Evolutionary conservation across 768 basidiomycete genomes (phyloP), one percentile per base, ranked within the genome.

Genomic region (Suillus americanus): DNA sequence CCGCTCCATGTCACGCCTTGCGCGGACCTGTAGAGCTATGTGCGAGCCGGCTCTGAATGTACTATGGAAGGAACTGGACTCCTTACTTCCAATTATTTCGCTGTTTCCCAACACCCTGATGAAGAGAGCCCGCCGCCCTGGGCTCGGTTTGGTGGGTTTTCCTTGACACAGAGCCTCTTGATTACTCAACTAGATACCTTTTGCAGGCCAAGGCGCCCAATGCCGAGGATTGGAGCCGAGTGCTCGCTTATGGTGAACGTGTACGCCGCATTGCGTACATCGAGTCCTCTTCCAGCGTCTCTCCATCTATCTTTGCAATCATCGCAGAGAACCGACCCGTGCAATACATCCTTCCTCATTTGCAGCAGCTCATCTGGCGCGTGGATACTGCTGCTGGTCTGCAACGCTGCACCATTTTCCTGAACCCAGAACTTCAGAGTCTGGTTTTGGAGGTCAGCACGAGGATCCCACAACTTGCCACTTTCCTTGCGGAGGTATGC

Each of bases 61-160:
- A 57, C 80, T 93, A 37, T 93, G 91, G 91, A 85, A 83, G 72
- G 91, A 93, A 70, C 78, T 93, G 63, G 90, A 92, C 73, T 90
- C 89, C 14, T 79, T 92, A 65, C 77, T 86, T 54, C 91, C 91
- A 12, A 79, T 93, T 64, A 79, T 92, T 64, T 87, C 87, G 41
- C 73, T 92, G 62, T 92, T 93, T 73, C 91, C 91, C 16, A 80
- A 79, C 64, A 79, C 83, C 67, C 70, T 92, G 67, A 78, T 92
- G 76, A 90, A 86, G 77, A 90, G 86, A 75, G 81, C 86, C 64
- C 84, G 86, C 66, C 86, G 84, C 72, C 91, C 91, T 59, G 90
- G 90, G 59, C 77, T 91, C 66, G 91, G 91, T 73, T 80, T 93
- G 80, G 91, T 92, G 71, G 72, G 91, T 79, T 33, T 50, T 33